Base-by-base conservation (phyloP, 2,329 filamentous ascomycete species). In the Zymoseptoria crescenta region DNA sequence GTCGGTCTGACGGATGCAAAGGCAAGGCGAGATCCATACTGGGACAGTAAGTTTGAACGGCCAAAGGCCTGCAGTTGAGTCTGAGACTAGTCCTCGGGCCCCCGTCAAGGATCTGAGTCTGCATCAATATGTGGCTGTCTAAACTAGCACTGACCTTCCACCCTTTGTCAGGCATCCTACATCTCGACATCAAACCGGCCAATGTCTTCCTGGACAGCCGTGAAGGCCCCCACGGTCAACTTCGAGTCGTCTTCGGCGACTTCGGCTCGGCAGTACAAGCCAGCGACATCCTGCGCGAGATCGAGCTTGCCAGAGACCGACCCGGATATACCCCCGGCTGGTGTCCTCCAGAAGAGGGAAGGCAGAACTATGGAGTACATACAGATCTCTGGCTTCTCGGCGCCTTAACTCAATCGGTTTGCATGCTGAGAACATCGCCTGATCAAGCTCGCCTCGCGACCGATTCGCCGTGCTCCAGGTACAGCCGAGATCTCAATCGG, bases 341-440 rank as follows among this genome's bases (percentile, higher is more conserved):
- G 62, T 66, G 62, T 28, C 64, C 62, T 3, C 60, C 62, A 1
- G 64, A 66, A 35, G 64, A 62, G 10, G 50, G 53, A 6, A 35
- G 54, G 1, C n/a, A 27, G 7, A 48, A 49, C 7, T 64, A 66
- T 19, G 62, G 64, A 1, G 59, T 56, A 1, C 57, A 57, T 53
- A 61, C 62, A 2, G 64, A 66, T 52, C 58, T 66, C 35, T 66
- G 54, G 50, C 55, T 59, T 52, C 54, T 63, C 8, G 64, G 64
- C 10, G 56, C 60, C 8, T 61, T 57, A 4, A 55, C 57, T 13
- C 61, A 62, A 48, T 49, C 27, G 27, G 27, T 63, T 7, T 59
- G 54, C 19, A 45, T 45, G 35, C 35, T 45, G 13, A 16, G n/a
- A 5, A 45, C 10, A 16, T 13, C 35, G 13, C 35, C 35, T n/a